Evolutionary conservation across 306 rosid genomes (phyloP), one percentile per base, ranked within the genome.

Genomic region (Oemleria cerasiformis): DNA sequence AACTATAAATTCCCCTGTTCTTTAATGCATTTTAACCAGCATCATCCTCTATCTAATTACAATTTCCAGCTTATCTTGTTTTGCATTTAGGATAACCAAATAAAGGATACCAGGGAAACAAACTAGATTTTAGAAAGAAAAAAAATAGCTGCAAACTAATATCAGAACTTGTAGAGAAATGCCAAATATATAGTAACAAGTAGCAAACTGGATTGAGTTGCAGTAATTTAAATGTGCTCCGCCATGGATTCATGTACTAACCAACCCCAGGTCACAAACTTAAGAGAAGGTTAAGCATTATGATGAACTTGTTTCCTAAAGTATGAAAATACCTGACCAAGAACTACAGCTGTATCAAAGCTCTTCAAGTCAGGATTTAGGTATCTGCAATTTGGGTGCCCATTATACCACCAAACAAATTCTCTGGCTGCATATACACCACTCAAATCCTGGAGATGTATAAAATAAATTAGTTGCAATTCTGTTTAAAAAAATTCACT

Each of bases 371-470:
- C 85, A 17, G 86, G 95, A 76, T 87, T 84, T 61, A 94, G 92
- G 82, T 78, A 78, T 76, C 56, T 81, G n/a, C 84, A 84, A 86
- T 94, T 90, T 68, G 95, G 99, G 48, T 94, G 97, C 78, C 97
- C 99, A 80, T 94, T 94, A 80, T 94, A 91, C 99, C 97, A 91
- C 96, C 96, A 89, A 75, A 94, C 99, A 89, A 91, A 91, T 80
- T 91, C 96, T 82, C 99, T 86, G 65, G 99, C 99, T 15, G 97
- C 87, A 62, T 83, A 80, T 73, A 91, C 68, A 65, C 96, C 99
- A 71, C 63, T 65, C 81, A 91, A 82, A 80, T 79, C 84, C 97
- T 94, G 76, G 68, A 72, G 48, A 34, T 25, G 39, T 65, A 63
- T 49, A 43, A 50, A 68, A 15, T 44, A 15, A 38, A 68, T 63